Percentiles rank a stretch among this genome's conserved stretches.
phyloP scores from a whole-genome alignment of 805 yeast genomes.

The Starmerella riodocensis region DNA sequence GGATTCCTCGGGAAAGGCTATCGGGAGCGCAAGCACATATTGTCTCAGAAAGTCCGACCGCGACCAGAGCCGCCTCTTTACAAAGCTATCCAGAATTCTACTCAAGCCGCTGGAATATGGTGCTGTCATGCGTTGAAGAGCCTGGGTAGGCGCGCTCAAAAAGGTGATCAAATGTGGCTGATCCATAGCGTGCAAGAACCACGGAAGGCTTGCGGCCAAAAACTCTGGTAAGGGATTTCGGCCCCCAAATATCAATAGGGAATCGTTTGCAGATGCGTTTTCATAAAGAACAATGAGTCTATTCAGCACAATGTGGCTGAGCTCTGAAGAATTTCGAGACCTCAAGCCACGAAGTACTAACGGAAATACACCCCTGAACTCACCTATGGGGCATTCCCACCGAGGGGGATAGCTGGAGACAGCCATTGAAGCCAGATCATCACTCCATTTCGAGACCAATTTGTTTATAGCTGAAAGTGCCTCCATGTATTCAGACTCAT shows the following conservation, averaged over 20 bases:
- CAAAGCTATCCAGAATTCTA: constrained; percentile 60
- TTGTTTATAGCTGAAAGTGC: constrained; percentile 69
- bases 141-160: constrained; percentile 36
- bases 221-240: constrained; percentile 57
- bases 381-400: constrained; percentile 61
- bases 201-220: constrained; percentile 64
- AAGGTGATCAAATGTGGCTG: constrained; percentile 40
- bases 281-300: constrained; percentile 36
- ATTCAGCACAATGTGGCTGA: constrained; percentile 60
- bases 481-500: constrained; percentile 87
- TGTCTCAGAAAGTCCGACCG: constrained; percentile 81
- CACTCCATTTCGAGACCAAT: constrained; percentile 72
- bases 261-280: constrained; percentile 42
- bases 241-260: constrained; percentile 51
- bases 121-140: constrained; percentile 31
- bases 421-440: constrained; percentile 70
- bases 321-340: constrained; percentile 67
- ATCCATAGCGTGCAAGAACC: constrained; percentile 72
- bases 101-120: constrained; percentile 37
- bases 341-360: constrained; percentile 70
- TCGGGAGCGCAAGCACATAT: constrained; percentile 54
- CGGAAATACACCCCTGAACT: constrained; percentile 76
- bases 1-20: constrained; percentile 58
- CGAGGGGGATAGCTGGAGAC: constrained; percentile 81
- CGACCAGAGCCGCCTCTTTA: constrained; percentile 72